These are phyloP conservation scores for Pulchroboletus neoregius DNA, from an alignment of 1,284 basidiomycete genomes.

Conservation along the genomic window DNA sequence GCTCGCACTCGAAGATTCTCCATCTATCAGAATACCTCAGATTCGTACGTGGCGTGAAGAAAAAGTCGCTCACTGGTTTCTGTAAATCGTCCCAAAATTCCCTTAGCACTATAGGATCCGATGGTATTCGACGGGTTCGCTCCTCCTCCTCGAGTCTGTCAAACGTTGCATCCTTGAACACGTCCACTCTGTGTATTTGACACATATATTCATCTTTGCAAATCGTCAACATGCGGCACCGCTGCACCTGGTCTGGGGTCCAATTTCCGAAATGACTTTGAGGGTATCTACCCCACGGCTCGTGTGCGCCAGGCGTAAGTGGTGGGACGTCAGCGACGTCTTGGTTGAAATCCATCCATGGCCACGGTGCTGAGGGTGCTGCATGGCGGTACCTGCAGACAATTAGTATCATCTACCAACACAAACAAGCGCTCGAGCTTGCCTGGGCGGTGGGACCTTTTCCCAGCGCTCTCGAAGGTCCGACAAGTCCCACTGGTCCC, in stretches of 20 bases:
- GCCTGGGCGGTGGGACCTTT: conserved; percentile 16
- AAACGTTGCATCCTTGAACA: conserved; percentile 37
- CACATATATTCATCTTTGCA: conserved; percentile 29
- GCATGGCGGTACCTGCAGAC: conserved; percentile 34
- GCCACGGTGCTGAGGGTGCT: conserved; percentile 37
- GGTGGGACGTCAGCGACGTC: conserved; percentile 27
- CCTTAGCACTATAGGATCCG: neutral
- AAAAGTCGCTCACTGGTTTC: conserved; percentile 14
- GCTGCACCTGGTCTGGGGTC: conserved; percentile 41
- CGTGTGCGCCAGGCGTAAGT: conserved; percentile 9
- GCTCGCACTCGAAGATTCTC: conserved; percentile 41
- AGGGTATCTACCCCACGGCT: conserved; percentile 39
- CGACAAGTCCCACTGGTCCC: conserved; percentile 3
- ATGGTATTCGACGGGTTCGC: conserved; percentile 7
- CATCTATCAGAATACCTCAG: conserved; percentile 24
- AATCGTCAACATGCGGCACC: conserved; percentile 38
- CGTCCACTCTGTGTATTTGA: conserved; percentile 41
- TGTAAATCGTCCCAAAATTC: conserved; percentile 22
- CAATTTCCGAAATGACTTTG: conserved; percentile 51
- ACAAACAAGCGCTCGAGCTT: neutral
- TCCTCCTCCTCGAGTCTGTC: conserved; percentile 1
- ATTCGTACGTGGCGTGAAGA: neutral
- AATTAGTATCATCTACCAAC: neutral
- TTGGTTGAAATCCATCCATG: conserved; percentile 36
- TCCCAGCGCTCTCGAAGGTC: conserved; percentile 1